Conservation (phyloP, 2,329 filamentous ascomycete species). For the Cladophialophora exuberans region DNA sequence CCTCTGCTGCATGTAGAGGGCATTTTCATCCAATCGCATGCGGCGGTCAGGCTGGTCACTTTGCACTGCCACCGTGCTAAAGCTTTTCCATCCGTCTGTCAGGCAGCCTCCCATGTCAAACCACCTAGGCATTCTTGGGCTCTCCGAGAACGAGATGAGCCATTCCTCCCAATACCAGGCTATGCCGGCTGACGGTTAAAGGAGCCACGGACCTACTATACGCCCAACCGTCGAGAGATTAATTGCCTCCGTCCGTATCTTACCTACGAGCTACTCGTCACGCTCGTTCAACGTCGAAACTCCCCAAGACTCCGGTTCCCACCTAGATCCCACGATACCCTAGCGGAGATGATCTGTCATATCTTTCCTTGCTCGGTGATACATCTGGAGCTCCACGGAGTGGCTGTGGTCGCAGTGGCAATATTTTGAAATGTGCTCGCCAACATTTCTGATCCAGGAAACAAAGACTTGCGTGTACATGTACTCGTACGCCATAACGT, state of each 20-base stretch:
- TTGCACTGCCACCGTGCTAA: constrained; percentile 29
- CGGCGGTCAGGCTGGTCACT: constrained; percentile 8
- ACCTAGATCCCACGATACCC: constrained; percentile 4
- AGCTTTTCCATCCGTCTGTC: constrained; percentile 6
- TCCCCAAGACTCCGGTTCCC: constrained; percentile 3
- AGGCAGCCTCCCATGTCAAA: constrained; percentile 17
- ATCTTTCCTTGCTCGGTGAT: not conserved
- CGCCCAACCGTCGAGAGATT: not conserved
- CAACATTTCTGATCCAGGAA: no score
- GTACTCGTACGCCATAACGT: no score
- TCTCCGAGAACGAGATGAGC: constrained; percentile 3
- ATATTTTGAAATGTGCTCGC: no score
- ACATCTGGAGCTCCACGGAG: not conserved
- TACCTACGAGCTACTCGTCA: not conserved
- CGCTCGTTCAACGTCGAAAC: no score
- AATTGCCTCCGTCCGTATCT: constrained; percentile 8
- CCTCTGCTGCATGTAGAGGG: constrained; percentile 1
- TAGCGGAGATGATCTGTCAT: not conserved
- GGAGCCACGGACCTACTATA: not conserved
- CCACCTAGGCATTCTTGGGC: not conserved
- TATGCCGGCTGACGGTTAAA: constrained; percentile 10
- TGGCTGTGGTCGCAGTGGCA: constrained; percentile 5
- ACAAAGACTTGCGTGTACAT: no score
- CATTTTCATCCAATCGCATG: constrained; percentile 19
- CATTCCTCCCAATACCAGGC: not conserved